Evolutionary conservation across 1,139 yeast species (phyloP), one percentile per base, ranked within the genome.

Genomic region (Saccharomyces hybrid): DNA sequence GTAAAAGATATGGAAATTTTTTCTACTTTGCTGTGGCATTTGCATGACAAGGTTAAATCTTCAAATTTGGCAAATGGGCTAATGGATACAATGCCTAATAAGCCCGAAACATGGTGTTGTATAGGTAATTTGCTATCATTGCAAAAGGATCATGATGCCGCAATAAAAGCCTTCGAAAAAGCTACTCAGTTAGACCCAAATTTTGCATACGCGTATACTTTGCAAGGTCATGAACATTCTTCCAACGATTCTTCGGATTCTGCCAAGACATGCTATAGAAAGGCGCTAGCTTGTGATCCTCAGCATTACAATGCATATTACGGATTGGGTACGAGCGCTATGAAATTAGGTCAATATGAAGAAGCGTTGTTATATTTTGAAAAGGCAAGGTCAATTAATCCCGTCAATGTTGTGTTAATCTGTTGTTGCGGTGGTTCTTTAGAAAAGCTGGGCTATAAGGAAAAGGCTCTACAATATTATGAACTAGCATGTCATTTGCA

Each of bases 351-450:
- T 3, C 91, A 89, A 64, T 83, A 83, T 63, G 83, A 80, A 49
- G 83, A 84, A 65, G 97, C 99, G 0, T 93, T 90, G 63, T 80
- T 83, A 59, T 96, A 90, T 70, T 90, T 93, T 74, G 76, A 89
- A 52, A 87, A 86, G 64, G 99, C 99, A 0, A 82, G 88, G 20
- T 81, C 86, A 47, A 88, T 93, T 54, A 93, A 93, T 66, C 97
- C 98, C 0, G 85, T 86, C 48, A 95, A 95, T 69, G 88, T 89
- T 5, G 91, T 95, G 47, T 76, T 95, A 62, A 82, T 90, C 5
- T 91, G 97, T 69, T 93, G 98, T 70, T 84, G 91, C 56, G 99
- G 99, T 11, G 88, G 91, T 86, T 95, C 91, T 26, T 74, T 88
- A 52, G 99, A 93, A 66, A 87, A 87, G 64, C 67, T 84, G 51